Conservation (phyloP, 2,329 filamentous ascomycete species). For the Penicillium sp. region DNA sequence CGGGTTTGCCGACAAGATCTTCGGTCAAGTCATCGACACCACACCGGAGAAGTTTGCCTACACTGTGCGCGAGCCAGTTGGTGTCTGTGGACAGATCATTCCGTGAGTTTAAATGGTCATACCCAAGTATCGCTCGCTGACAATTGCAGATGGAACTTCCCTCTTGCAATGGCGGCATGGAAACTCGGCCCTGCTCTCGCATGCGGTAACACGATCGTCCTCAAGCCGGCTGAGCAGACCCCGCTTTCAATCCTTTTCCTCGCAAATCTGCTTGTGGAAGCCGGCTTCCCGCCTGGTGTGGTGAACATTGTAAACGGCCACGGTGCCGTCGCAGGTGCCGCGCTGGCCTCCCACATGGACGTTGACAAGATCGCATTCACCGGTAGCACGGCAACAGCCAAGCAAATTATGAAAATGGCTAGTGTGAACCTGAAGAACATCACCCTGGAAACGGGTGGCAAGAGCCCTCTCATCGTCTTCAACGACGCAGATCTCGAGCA, state of each 20-base stretch:
- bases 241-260: constrained; percentile 37
- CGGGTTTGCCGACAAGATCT: constrained; percentile 85
- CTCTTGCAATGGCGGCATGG: constrained; percentile 70
- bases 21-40: constrained; percentile 78
- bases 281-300: constrained; percentile 38
- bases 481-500: constrained; percentile 67
- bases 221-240: constrained; percentile 39
- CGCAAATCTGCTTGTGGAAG: constrained; percentile 36
- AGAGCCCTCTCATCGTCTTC: constrained; percentile 66
- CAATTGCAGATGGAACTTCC: constrained; percentile 22
- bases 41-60: constrained; percentile 76
- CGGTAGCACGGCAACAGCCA: constrained; percentile 36
- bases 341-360: constrained; percentile 34
- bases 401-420: constrained; percentile 41
- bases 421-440: constrained; percentile 39
- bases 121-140: constrained; percentile 26
- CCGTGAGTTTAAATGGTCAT: constrained; percentile 73
- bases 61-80: constrained; percentile 72
- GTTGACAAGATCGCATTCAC: constrained; percentile 41
- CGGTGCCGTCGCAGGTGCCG: constrained; percentile 33
- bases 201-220: constrained; percentile 37
- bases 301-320: constrained; percentile 38
- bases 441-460: constrained; percentile 58
- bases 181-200: constrained; percentile 38
- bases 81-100: constrained; percentile 81